These are phyloP conservation scores for Gossypium armourianum DNA, from an alignment of 441 rosid species.

Conservation along the genomic window DNA sequence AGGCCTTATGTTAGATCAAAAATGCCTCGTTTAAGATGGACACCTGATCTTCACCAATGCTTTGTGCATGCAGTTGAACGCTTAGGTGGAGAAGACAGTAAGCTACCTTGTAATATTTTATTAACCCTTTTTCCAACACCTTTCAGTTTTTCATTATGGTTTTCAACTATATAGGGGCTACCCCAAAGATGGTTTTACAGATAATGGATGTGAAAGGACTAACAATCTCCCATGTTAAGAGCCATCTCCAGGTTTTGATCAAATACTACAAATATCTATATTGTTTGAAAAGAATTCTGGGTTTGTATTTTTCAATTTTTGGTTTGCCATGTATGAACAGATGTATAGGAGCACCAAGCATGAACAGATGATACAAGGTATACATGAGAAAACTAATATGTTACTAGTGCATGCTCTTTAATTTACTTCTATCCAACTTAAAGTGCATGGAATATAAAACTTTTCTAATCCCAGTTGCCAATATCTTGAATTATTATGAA, in stretches of 20 bases:
- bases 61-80: slow-evolving; percentile 50
- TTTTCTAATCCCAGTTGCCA: background rate
- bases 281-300: background rate
- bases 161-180: slow-evolving; percentile 30
- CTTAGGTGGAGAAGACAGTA: slow-evolving; percentile 58
- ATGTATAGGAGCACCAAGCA: slow-evolving; percentile 71
- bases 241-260: slow-evolving; percentile 52
- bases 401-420: background rate
- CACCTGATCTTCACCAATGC: slow-evolving; percentile 40
- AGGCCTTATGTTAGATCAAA: slow-evolving; percentile 54
- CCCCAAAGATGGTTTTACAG: slow-evolving; percentile 54
- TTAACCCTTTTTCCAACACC: background rate
- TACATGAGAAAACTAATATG: background rate
- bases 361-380: slow-evolving; percentile 70
- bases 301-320: background rate
- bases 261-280: background rate
- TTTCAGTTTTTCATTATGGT: background rate
- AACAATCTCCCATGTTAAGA: slow-evolving; percentile 54
- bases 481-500: background rate
- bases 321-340: slow-evolving; percentile 24
- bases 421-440: background rate
- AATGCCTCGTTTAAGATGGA: slow-evolving; percentile 49
- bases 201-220: slow-evolving; percentile 53
- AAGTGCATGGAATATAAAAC: background rate
- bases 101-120: slow-evolving; percentile 12